Base-by-base conservation (phyloP, 2,329 filamentous ascomycete genomes). In the Sporothrix euskadiensis region DNA sequence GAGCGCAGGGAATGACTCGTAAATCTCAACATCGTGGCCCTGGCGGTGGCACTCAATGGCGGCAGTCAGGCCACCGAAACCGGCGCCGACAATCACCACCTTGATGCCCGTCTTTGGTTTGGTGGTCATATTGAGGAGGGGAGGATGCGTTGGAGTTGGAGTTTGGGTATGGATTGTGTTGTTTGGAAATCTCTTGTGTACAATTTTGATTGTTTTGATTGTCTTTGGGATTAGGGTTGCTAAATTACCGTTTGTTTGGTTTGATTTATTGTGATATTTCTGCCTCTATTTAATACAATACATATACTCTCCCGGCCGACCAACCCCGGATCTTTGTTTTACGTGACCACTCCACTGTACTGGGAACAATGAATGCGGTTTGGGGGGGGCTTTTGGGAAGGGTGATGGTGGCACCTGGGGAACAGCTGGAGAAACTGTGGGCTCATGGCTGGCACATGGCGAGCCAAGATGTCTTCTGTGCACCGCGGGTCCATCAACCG, bases 31-130 rank as follows among this genome's bases (percentile, higher is more conserved):
- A 14, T 84, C 81, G 78, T 90, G 89, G 19, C 89, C 89, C 75
- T 90, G 87, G 19, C 87, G 85, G 75, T 87, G 84, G 77, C 88
- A 89, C 80, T 91, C 89, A 75, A 91, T 88, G 57, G 88, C 88
- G 22, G 88, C 87, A 7, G 88, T 87, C 39, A 90, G 83, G 19
- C 89, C 89, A 52, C 87, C 89, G 74, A 90, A 90, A 26, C 88
- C 89, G 81, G 80, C 86, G 44, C 83, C 83, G 9, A 84, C 83
- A 22, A 89, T 82, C 41, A 88, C 81, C 3, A 88, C 85, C 71
- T 85, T 86, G 77, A 88, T 85, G 16, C 85, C 86, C 1, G 85
- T 86, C 75, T 82, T 80, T 77, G 69, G 39, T 19, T 72, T 41
- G 70, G 41, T 73, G 9, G 54, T 14, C 74, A 74, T 74, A 35